phyloP scores from a whole-genome alignment of 257 asterid species.

The Craterostigma plantagineum region DNA sequence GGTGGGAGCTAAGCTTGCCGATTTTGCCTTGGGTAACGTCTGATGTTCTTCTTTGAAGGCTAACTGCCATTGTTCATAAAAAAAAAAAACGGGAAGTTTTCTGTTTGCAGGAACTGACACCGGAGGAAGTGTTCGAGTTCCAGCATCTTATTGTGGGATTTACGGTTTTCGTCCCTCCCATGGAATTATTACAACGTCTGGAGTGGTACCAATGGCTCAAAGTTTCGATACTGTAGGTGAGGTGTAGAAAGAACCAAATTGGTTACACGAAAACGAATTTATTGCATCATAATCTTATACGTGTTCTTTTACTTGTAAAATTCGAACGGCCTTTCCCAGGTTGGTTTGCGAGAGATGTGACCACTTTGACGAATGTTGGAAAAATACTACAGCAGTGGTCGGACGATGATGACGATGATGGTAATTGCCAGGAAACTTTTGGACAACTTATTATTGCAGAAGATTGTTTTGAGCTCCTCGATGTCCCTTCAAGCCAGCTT shows the following conservation, averaged over 20 bases:
- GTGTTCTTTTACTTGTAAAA: too few relatives aligned
- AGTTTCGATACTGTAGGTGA: conserved; percentile 86
- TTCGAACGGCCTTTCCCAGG: conserved; percentile 24
- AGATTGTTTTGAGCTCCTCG: conserved; percentile 67
- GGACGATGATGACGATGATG: conserved; percentile 13
- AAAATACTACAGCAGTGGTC: conserved; percentile 27
- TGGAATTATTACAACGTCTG: conserved; percentile 46
- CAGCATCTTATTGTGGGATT: conserved; percentile 79
- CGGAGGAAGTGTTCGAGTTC: conserved; percentile 90
- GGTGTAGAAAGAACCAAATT: conserved; percentile 7
- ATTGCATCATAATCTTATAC: too few relatives aligned
- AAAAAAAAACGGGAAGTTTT: not conserved
- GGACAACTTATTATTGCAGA: conserved; percentile 43
- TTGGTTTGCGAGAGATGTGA: conserved; percentile 79
- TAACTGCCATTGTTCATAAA: too few relatives aligned
- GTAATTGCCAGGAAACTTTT: conserved; percentile 5
- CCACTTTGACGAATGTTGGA: conserved; percentile 54
- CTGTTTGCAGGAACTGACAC: conserved; percentile 62
- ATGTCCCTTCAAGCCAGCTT: conserved; percentile 19
- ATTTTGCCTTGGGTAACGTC: conserved; percentile 64
- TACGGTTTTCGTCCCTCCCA: conserved; percentile 85
- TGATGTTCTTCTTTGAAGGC: too few relatives aligned
- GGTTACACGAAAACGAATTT: not conserved
- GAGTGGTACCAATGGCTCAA: conserved; percentile 83
- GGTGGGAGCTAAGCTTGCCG: conserved; percentile 54